A percentile compares a stretch with the other conserved stretches of the same genome.
phyloP scores from a whole-genome alignment of 495 filamentous ascomycete genomes.

The Aspergillus nidulans region DNA sequence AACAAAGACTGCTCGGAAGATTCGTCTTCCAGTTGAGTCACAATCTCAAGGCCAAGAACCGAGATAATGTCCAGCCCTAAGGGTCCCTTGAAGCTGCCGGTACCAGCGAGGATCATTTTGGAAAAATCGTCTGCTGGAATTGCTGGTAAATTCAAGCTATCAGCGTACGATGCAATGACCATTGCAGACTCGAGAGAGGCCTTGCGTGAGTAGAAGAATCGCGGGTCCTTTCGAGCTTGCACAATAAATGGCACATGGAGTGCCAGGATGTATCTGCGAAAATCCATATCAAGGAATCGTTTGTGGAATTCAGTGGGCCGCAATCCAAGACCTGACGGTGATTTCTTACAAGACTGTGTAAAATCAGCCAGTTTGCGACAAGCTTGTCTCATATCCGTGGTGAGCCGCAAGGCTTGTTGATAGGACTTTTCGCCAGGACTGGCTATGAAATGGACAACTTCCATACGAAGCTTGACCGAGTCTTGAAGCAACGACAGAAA shows the following conservation, averaged over 20 bases:
- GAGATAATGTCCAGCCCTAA: slow-evolving; percentile 22
- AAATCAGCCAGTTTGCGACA: slow-evolving; percentile 18
- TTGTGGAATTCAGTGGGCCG: slow-evolving; percentile 10
- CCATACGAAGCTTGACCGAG: slow-evolving; percentile 35
- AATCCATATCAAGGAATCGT: slow-evolving; percentile 32
- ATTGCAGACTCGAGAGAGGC: slow-evolving; percentile 35
- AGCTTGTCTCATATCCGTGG: slow-evolving; percentile 4
- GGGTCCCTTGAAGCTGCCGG: slow-evolving; percentile 20
- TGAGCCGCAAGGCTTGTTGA: slow-evolving; percentile 24
- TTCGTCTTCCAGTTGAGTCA: slow-evolving; percentile 24
- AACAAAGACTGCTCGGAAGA: neutral
- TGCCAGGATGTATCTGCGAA: slow-evolving; percentile 42
- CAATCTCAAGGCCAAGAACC: slow-evolving; percentile 17
- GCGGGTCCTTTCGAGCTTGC: slow-evolving; percentile 35
- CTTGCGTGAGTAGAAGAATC: slow-evolving; percentile 47
- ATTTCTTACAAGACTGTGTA: neutral
- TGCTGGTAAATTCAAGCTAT: slow-evolving; percentile 10
- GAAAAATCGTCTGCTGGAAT: slow-evolving; percentile 11
- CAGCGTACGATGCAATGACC: slow-evolving; percentile 19
- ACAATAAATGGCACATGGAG: slow-evolving; percentile 43
- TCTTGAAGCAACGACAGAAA: slow-evolving; percentile 40
- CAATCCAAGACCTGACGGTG: neutral
- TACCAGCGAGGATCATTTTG: slow-evolving; percentile 8
- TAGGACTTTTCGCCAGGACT: slow-evolving; percentile 34
- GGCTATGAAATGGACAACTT: slow-evolving; percentile 34